Conservation (phyloP, 495 filamentous ascomycete genomes). For the Jackrogersella multiformis region DNA sequence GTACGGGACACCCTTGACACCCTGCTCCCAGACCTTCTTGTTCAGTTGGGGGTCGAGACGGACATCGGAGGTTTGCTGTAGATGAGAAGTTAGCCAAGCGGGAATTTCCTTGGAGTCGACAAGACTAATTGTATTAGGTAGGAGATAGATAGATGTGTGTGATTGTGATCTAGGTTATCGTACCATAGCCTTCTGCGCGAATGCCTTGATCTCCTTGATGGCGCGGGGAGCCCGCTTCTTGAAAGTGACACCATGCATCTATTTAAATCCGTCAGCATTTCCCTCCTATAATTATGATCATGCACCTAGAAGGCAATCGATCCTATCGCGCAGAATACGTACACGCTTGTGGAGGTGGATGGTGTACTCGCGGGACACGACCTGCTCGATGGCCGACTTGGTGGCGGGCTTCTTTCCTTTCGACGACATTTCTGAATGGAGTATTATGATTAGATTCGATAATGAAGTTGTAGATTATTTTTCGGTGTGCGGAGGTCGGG, state of each 20-base stretch:
- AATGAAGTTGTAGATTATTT: constrained; percentile 5
- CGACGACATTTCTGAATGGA: constrained; percentile 74
- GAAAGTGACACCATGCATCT: constrained; percentile 97
- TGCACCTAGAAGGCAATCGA: constrained; percentile 19
- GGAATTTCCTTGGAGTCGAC: not conserved
- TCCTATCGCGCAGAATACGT: constrained; percentile 64
- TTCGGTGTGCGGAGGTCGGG: too few species aligned
- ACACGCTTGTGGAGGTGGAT: constrained; percentile 99
- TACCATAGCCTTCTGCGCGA: constrained; percentile 95
- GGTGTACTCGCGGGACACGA: constrained; percentile 99
- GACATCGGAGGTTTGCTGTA: constrained; percentile 94
- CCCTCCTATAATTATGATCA: constrained; percentile 20
- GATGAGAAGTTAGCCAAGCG: constrained; percentile 38
- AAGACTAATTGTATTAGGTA: too few species aligned
- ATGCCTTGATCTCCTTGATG: constrained; percentile 98
- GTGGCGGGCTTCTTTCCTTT: constrained; percentile 67
- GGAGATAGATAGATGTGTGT: not conserved
- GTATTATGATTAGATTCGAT: constrained; percentile 24
- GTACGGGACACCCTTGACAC: constrained; percentile 98
- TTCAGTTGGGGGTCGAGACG: constrained; percentile 97
- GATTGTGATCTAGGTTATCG: constrained; percentile 49
- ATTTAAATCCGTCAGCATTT: constrained; percentile 46
- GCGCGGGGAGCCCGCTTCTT: constrained; percentile 99
- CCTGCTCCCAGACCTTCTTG: constrained; percentile 99
- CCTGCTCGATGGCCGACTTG: constrained; percentile 97